Base-by-base conservation (phyloP, 805 yeast species). In the Ogataea ramenticola region DNA sequence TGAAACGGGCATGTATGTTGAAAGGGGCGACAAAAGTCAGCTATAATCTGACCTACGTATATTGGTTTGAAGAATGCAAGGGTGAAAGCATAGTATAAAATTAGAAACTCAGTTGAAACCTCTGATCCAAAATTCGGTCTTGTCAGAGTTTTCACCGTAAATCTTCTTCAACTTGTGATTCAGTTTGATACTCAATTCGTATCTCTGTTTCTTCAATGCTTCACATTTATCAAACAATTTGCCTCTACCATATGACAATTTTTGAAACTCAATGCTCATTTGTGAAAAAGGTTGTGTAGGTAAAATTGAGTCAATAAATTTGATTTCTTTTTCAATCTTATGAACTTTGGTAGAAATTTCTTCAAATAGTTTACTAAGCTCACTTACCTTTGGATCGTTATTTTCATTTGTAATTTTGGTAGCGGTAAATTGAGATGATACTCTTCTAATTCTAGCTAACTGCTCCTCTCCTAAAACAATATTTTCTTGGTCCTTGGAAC, bases 71-170 rank as follows among this genome's bases (percentile, higher is more conserved):
- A n/a, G n/a, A n/a, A n/a, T n/a, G n/a, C n/a, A n/a, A n/a, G n/a
- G n/a, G n/a, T n/a, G n/a, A n/a, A n/a, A n/a, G n/a, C n/a, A n/a
- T 6, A 15, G 15, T 30, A 30, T 30, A 30, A 30, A 30, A 30
- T 30, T 16, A 11, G n/a, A 29, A 14, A 14, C n/a, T 36, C 22
- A 36, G 68, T 71, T 69, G 67, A 69, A 72, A 57, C 78, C 77
- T 67, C 79, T 73, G 58, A 72, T 73, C 77, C 66, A 64, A 70
- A 72, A 75, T 67, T 73, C 76, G 59, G 78, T 77, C 62, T 71
- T 70, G 41, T 58, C 62, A 12, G 61, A 58, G 33, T 60, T 51
- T 34, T 42, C 51, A 19, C 66, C 66, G 45, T 60, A 55, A 11
- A 61, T 46, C 33, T 48, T 53, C 35, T 56, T 60, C 37, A 54